These are phyloP conservation scores for Caryopteris hybrid DNA, from an alignment of 305 asterid species.

Conservation along the genomic window DNA sequence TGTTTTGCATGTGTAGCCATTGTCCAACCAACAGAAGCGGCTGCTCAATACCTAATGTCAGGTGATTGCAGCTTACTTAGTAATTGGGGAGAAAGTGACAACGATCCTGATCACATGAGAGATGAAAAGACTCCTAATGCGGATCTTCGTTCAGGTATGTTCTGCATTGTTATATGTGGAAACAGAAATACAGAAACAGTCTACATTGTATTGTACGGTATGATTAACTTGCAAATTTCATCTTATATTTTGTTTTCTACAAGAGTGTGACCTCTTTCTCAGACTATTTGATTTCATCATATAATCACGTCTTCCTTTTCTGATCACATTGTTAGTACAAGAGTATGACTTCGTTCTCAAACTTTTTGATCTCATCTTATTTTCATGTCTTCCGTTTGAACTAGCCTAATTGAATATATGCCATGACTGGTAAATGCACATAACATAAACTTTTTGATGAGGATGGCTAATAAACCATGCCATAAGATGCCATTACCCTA, in stretches of 20 bases:
- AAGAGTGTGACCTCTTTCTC: not conserved
- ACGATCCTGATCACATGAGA: conserved; percentile 21
- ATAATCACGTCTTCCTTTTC: too few species aligned
- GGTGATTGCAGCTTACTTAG: conserved; percentile 61
- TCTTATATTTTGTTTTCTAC: conserved; percentile 10
- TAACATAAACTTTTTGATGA: not conserved
- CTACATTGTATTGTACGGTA: not conserved
- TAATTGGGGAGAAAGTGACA: conserved; percentile 44
- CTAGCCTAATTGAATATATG: not conserved
- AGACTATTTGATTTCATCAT: not conserved
- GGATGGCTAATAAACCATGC: conserved; percentile 6
- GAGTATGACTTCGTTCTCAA: not conserved
- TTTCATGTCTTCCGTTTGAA: not conserved
- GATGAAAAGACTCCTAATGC: conserved; percentile 33
- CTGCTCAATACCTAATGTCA: conserved; percentile 63
- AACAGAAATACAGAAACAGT: not conserved
- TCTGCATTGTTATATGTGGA: not conserved
- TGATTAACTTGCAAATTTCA: conserved; percentile 10
- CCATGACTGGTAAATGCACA: not conserved
- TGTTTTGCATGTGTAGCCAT: conserved; percentile 92
- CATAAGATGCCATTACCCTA: not conserved
- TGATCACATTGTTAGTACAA: too few species aligned
- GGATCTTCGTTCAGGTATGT: conserved; percentile 49
- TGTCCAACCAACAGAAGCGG: conserved; percentile 74
- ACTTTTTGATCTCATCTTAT: not conserved